phyloP scores from a whole-genome alignment of 495 filamentous ascomycete genomes.

The Penicillium malachiteum region DNA sequence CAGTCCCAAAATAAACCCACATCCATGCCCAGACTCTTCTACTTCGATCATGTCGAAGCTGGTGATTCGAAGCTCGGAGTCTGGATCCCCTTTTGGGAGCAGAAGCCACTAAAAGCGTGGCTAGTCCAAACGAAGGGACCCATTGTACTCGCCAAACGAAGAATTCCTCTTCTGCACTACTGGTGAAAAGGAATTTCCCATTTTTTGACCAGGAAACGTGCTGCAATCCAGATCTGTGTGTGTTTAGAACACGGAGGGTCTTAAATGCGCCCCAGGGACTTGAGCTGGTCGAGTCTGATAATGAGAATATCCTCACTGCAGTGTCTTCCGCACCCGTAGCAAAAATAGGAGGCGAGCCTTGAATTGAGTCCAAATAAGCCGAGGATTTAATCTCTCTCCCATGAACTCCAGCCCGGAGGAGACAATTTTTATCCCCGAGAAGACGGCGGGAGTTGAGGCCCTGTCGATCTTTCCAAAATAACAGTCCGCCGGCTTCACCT shows the following conservation, averaged over 20 bases:
- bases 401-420: constrained; percentile 70
- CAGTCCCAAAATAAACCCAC: constrained; percentile 57
- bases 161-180: constrained; percentile 84
- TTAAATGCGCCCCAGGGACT: constrained; percentile 38
- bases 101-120: constrained; percentile 61
- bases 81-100: constrained; percentile 57
- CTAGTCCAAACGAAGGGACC: constrained; percentile 53
- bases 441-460: constrained; percentile 47
- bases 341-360: constrained; percentile 35
- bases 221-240: constrained; percentile 82
- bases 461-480: constrained; percentile 52
- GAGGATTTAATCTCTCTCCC: constrained; percentile 84
- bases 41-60: constrained; percentile 62
- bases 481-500: constrained; percentile 28
- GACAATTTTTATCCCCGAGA: constrained; percentile 40
- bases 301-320: constrained; percentile 60
- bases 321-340: constrained; percentile 94
- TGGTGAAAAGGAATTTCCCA: constrained; percentile 73
- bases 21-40: constrained; percentile 14
- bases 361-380: constrained; percentile 43
- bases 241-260: constrained; percentile 63
- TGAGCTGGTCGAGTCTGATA: constrained; percentile 14
- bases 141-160: constrained; percentile 71
- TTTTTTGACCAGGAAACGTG: constrained; percentile 68
- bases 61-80: constrained; percentile 74